Conservation (phyloP, 208 protist species). For the Balamuthia mandrillaris region DNA sequence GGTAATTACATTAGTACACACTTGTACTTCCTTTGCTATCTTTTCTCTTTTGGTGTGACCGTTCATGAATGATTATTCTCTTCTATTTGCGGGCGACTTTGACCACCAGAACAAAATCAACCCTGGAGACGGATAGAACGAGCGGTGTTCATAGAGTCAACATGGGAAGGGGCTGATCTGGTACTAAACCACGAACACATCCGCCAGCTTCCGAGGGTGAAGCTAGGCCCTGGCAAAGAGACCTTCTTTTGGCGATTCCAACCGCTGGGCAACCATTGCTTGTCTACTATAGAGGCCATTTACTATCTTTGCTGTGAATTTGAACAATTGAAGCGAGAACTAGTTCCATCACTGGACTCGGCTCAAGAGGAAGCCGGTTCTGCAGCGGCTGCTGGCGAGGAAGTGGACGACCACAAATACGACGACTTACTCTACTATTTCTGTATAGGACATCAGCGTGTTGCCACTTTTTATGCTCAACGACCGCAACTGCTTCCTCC, state of each 20-base stretch:
- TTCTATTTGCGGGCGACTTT: too few species aligned
- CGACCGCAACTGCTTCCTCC: not conserved
- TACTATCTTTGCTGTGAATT: not conserved
- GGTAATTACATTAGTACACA: too few species aligned
- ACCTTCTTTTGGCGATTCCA: not conserved
- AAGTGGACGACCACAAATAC: not conserved
- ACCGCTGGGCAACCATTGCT: not conserved
- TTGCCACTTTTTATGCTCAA: not conserved
- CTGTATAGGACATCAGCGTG: not conserved
- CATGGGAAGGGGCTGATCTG: not conserved
- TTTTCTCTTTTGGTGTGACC: too few species aligned
- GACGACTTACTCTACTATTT: not conserved
- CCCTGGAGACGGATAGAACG: not conserved
- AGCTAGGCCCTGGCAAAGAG: not conserved
- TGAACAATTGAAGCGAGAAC: not conserved
- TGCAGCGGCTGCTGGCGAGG: not conserved
- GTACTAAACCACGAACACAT: not conserved
- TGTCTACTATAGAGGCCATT: not conserved
- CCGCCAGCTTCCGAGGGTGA: not conserved
- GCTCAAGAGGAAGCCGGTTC: not conserved
- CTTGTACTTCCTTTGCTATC: too few species aligned
- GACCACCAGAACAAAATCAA: too few species aligned
- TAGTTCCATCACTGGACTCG: not conserved
- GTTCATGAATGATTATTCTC: too few species aligned
- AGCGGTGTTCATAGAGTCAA: not conserved